A percentile compares a stretch with the other conserved stretches of the same genome.
phyloP scores from a whole-genome alignment of 306 rosid genomes.

The Trichosanthes truncata region DNA sequence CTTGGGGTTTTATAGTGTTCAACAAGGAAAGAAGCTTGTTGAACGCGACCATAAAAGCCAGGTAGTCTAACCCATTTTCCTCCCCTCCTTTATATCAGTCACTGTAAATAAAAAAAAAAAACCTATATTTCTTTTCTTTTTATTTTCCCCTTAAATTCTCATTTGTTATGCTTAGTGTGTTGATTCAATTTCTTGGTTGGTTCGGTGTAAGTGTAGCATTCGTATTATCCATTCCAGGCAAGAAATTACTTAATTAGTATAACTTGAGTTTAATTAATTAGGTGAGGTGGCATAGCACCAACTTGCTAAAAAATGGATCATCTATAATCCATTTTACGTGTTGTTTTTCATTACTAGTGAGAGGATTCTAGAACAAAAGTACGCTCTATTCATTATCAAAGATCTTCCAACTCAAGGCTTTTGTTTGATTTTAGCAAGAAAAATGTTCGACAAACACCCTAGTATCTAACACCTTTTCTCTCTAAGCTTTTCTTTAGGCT shows the following conservation, averaged over 20 bases:
- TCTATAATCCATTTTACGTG: not conserved
- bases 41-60: not conserved
- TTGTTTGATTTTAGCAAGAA: not conserved
- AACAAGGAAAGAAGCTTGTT: not conserved
- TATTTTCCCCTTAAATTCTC: not conserved
- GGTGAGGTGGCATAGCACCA: not conserved
- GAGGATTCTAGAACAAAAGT: not conserved
- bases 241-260: not conserved
- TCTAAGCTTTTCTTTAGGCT: not conserved
- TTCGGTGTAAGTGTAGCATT: not conserved
- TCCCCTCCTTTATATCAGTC: not conserved
- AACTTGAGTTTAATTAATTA: not conserved
- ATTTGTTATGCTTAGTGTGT: not conserved
- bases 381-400: not conserved
- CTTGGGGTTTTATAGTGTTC: not conserved
- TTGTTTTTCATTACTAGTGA: not conserved
- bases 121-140: not conserved
- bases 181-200: not conserved
- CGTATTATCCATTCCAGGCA: not conserved
- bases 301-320: not conserved
- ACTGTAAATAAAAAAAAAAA: not conserved
- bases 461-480: not conserved
- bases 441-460: not conserved
- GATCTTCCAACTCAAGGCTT: not conserved
- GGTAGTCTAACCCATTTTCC: not conserved